Evolutionary conservation across 179 eudicot genomes (phyloP).

Genomic region (Beta corolliflora): DNA sequence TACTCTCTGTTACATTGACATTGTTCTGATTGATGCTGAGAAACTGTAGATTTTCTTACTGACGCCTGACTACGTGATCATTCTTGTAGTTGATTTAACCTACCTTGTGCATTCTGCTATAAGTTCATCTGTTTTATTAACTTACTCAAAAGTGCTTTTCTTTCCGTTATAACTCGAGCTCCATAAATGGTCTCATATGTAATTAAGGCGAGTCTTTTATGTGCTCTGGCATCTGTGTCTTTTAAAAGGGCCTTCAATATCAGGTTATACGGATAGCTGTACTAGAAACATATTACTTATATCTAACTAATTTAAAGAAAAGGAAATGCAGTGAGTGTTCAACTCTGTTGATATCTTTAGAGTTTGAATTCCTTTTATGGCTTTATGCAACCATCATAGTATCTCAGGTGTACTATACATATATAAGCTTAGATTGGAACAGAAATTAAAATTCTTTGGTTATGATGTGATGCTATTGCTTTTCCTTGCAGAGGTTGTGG

Average conservation of each 20-base stretch:
- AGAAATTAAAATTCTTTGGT: not conserved
- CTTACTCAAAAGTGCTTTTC: not conserved
- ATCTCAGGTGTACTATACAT: not conserved
- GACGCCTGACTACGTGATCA: not conserved
- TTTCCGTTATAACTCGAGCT: not conserved
- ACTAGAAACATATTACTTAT: not conserved
- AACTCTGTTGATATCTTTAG: not conserved
- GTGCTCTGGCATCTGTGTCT: not conserved
- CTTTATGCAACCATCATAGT: not conserved
- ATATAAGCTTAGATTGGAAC: too few species aligned
- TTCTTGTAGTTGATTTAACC: not conserved
- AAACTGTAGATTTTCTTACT: not conserved
- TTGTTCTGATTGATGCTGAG: not conserved
- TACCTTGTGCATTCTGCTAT: not conserved
- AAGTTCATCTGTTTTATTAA: not conserved
- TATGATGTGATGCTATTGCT: constrained; percentile 16
- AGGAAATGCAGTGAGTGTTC: not conserved
- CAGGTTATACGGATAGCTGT: not conserved
- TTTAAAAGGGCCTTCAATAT: not conserved
- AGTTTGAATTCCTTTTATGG: not conserved
- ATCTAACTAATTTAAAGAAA: not conserved
- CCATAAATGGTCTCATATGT: not conserved
- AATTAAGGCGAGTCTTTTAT: not conserved
- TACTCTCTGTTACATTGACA: not conserved
- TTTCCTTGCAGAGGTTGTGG: constrained; percentile 78